Evolutionary conservation across 1,139 yeast genomes (phyloP).

Genomic region (Kluyveromyces sp.): DNA sequence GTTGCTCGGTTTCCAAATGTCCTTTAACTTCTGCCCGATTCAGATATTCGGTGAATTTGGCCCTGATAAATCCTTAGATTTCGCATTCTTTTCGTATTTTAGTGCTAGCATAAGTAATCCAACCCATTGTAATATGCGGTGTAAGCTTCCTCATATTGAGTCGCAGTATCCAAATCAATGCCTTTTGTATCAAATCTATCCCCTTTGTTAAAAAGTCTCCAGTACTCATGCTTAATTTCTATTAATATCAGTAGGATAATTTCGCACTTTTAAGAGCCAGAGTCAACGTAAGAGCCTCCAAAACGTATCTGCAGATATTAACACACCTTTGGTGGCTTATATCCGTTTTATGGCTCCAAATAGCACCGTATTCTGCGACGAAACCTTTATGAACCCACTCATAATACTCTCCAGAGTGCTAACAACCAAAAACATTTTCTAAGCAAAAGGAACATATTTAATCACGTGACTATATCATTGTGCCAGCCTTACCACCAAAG

Average conservation of each 20-base stretch:
- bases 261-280: neutral
- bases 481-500: no score
- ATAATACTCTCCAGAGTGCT: no score
- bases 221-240: slow-evolving; percentile 38
- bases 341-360: neutral
- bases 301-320: no score
- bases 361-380: neutral
- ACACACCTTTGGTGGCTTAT: no score
- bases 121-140: slow-evolving; percentile 87
- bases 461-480: no score
- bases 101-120: slow-evolving; percentile 93
- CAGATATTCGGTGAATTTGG: slow-evolving; percentile 85
- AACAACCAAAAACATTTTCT: no score
- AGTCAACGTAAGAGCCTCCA: neutral
- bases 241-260: neutral
- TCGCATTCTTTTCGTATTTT: slow-evolving; percentile 89
- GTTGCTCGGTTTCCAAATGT: slow-evolving; percentile 61
- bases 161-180: slow-evolving; percentile 93
- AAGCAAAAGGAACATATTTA: no score
- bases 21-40: slow-evolving; percentile 91
- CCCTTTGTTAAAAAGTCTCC: slow-evolving; percentile 89
- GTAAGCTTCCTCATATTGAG: slow-evolving; percentile 90
- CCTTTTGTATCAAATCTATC: slow-evolving; percentile 85
- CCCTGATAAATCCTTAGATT: slow-evolving; percentile 81
- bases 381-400: no score